Conservation (phyloP, 495 filamentous ascomycete species). For the Penicillium tannophilum region DNA sequence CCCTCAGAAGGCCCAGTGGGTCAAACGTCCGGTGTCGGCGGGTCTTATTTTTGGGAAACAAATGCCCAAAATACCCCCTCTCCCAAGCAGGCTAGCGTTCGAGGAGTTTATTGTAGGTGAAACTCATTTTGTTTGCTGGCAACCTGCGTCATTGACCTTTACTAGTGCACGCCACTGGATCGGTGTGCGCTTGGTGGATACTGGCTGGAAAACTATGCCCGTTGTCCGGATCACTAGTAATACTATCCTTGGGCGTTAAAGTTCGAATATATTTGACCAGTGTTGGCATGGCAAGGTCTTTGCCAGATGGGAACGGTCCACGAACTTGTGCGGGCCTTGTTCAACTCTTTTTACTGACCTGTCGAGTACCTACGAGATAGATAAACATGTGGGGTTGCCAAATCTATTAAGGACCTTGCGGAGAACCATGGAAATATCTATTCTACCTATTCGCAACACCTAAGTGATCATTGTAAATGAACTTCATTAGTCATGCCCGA, state of each 20-base stretch:
- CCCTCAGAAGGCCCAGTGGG: constrained; percentile 12
- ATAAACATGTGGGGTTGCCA: too few species aligned
- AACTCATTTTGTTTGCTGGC: not conserved
- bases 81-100: constrained; percentile 9
- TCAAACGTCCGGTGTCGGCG: constrained; percentile 18
- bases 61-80: constrained; percentile 12
- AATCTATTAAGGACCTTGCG: too few species aligned
- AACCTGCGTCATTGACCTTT: not conserved
- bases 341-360: too few species aligned
- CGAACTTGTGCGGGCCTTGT: too few species aligned
- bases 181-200: not conserved
- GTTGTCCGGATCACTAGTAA: not conserved
- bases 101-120: not conserved
- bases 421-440: too few species aligned
- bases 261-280: not conserved
- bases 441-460: too few species aligned
- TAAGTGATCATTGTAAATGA: not conserved
- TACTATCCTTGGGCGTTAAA: not conserved
- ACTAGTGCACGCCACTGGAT: not conserved
- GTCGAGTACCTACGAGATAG: too few species aligned
- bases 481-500: not conserved
- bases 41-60: not conserved
- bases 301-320: too few species aligned
- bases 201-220: not conserved
- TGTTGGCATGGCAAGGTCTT: too few species aligned